A percentile compares a stretch with the other conserved stretches of the same genome.
These are phyloP conservation scores for Fomitopsis betulina DNA, from an alignment of 1,284 basidiomycete species.

Conservation along the genomic window DNA sequence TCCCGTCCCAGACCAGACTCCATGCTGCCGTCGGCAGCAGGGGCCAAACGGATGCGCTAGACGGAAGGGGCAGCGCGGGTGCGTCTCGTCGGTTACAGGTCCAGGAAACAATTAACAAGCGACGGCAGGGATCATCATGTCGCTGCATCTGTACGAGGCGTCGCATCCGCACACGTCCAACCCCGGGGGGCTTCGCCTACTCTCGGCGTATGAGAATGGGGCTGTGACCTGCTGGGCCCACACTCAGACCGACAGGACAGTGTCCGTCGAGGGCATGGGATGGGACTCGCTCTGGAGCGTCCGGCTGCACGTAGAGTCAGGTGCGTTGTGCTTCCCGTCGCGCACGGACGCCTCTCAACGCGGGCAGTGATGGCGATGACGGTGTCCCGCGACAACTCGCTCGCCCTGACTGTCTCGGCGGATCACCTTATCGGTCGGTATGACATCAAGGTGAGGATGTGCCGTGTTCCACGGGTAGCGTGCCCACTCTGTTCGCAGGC, in stretches of 20 bases:
- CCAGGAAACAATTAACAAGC: not conserved
- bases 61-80: conserved; percentile 42
- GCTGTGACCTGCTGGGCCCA: conserved; percentile 62
- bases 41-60: conserved; percentile 24
- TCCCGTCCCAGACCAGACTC: conserved; percentile 59
- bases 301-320: conserved; percentile 75
- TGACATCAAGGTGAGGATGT: conserved; percentile 44
- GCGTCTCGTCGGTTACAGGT: not conserved
- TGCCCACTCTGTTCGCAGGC: conserved; percentile 4
- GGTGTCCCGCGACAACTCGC: conserved; percentile 51
- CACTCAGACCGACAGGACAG: conserved; percentile 31
- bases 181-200: conserved; percentile 43
- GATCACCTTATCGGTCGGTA: conserved; percentile 78
- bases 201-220: conserved; percentile 82
- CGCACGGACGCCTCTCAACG: not conserved
- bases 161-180: conserved; percentile 27
- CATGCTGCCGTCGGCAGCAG: conserved; percentile 77
- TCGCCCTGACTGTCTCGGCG: conserved; percentile 79
- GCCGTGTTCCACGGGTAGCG: not conserved
- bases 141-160: conserved; percentile 60
- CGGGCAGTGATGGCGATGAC: conserved; percentile 80
- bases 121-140: conserved; percentile 77
- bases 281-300: conserved; percentile 72
- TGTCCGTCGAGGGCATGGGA: conserved; percentile 65
- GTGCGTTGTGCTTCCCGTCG: conserved; percentile 33